These are phyloP conservation scores for Cyclotella cryptica DNA, from an alignment of 108 stramenopile species.

Conservation along the genomic window DNA sequence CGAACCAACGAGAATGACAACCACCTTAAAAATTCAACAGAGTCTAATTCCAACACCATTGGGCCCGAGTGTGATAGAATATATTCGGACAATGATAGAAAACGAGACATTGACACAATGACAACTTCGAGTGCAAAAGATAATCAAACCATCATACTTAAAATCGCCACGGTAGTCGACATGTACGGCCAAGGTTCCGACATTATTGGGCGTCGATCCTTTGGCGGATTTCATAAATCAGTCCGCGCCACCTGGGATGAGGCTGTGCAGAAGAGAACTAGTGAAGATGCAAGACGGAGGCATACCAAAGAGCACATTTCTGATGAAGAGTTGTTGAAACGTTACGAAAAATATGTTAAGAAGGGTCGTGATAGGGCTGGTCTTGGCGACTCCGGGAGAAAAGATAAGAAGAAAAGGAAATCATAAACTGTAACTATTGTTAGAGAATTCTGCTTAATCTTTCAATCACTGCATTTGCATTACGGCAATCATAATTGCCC, in stretches of 20 bases:
- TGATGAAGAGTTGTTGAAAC: conserved; percentile 76
- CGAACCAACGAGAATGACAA: no score
- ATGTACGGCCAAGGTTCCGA: conserved; percentile 73
- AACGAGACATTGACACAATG: background rate
- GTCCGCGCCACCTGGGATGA: conserved; percentile 66
- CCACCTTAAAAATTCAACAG: background rate
- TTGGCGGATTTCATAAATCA: conserved; percentile 66
- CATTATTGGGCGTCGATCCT: conserved; percentile 81
- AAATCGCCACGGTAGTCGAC: conserved; percentile 61
- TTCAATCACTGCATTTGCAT: no score
- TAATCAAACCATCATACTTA: background rate
- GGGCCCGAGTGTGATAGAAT: background rate
- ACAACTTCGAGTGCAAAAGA: background rate
- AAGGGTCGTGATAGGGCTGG: conserved; percentile 20
- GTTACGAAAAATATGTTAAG: conserved; percentile 74
- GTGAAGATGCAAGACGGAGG: conserved; percentile 34
- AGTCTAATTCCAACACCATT: conserved; percentile 12
- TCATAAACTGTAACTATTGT: conserved; percentile 20
- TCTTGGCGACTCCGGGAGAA: conserved; percentile 8
- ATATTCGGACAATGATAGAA: background rate
- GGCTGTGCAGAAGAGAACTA: conserved; percentile 41
- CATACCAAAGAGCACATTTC: conserved; percentile 49
- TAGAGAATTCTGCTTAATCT: background rate
- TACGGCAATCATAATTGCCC: no score
- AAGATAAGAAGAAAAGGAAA: conserved; percentile 31